phyloP scores from a whole-genome alignment of 2,329 filamentous ascomycete genomes.

The Scopulariopsis brevicaulis region DNA sequence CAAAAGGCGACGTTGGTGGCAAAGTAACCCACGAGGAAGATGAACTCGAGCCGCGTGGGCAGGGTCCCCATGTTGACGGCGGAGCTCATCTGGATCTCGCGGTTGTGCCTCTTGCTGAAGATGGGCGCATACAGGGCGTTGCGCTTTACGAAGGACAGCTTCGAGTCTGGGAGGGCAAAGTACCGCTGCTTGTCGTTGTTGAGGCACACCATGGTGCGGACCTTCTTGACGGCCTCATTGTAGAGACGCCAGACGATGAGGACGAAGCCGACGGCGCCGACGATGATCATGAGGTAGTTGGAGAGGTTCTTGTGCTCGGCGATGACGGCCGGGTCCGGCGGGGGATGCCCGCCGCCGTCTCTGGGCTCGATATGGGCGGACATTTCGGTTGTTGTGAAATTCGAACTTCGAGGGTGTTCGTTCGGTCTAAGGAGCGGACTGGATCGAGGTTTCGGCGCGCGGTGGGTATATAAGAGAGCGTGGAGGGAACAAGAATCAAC shows the following conservation, averaged over 20 bases:
- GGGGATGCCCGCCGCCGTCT: background rate
- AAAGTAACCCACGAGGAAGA: conserved; percentile 46
- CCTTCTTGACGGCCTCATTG: conserved; percentile 50
- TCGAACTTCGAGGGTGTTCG: too few relatives aligned
- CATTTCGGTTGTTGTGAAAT: too few relatives aligned
- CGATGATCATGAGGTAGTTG: conserved; percentile 50
- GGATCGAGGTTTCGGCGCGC: too few relatives aligned
- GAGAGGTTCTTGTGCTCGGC: conserved; percentile 36
- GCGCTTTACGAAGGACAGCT: conserved; percentile 8
- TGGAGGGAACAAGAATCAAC: background rate
- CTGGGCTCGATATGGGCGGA: too few relatives aligned
- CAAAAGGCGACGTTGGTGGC: conserved; percentile 57
- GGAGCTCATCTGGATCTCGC: conserved; percentile 50
- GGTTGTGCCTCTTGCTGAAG: conserved; percentile 54
- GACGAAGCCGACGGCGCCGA: conserved; percentile 49
- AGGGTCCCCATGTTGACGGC: conserved; percentile 51
- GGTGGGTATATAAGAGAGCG: background rate
- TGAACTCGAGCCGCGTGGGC: conserved; percentile 50
- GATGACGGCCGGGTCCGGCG: background rate
- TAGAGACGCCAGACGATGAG: conserved; percentile 58
- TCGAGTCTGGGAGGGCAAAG: conserved; percentile 31
- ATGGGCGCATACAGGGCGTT: conserved; percentile 47
- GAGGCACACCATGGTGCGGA: conserved; percentile 64
- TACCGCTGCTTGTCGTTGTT: conserved; percentile 72
- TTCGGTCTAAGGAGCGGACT: too few relatives aligned